phyloP scores from a whole-genome alignment of 257 asterid species.

The Solanum sejunctum region DNA sequence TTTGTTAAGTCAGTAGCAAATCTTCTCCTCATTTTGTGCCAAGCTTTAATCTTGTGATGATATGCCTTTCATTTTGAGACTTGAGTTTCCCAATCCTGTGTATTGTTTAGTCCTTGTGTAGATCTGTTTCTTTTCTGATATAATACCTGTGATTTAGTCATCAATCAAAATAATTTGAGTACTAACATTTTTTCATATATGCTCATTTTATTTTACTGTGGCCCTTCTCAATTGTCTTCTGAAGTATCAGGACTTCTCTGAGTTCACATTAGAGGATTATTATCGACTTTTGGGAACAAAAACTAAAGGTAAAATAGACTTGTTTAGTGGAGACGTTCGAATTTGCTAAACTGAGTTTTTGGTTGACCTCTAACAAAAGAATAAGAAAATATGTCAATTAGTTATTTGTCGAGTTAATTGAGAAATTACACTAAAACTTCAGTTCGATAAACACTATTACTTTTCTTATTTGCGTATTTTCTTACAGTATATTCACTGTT shows the following conservation, averaged over 20 bases:
- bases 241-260: slow-evolving; percentile 58
- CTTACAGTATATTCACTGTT: no score
- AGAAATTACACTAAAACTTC: background rate
- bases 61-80: no score
- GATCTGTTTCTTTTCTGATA: no score
- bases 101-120: no score
- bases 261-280: slow-evolving; percentile 88
- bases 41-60: no score
- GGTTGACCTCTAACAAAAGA: background rate
- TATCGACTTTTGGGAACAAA: slow-evolving; percentile 58
- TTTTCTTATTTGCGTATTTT: background rate
- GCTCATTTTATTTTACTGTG: background rate
- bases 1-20: no score
- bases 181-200: background rate
- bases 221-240: background rate
- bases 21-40: no score
- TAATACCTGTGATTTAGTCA: no score
- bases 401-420: background rate
- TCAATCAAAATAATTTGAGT: no score
- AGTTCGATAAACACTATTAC: no score
- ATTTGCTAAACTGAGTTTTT: background rate
- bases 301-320: slow-evolving; percentile 55
- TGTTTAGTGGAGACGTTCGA: background rate
- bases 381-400: background rate
- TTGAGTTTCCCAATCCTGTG: no score